These are phyloP conservation scores for Marsdenia floribunda DNA, from an alignment of 257 asterid species.

Conservation along the genomic window DNA sequence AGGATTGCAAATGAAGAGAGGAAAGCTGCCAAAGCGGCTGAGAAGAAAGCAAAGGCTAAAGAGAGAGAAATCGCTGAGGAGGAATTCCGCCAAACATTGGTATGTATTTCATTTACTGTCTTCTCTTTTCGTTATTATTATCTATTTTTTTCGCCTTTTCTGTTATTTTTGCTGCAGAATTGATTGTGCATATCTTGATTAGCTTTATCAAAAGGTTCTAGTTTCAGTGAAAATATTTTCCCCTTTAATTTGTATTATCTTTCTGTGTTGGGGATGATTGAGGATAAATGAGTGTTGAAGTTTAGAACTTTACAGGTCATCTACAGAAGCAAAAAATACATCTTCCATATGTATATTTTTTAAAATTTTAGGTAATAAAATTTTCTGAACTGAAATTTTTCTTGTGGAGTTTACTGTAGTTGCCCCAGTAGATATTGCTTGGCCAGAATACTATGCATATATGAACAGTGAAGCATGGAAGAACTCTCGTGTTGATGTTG, in stretches of 20 bases:
- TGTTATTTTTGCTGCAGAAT: not conserved
- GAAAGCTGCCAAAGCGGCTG: constrained; percentile 65
- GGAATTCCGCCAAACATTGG: constrained; percentile 60
- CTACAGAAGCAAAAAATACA: not conserved
- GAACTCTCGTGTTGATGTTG: not conserved
- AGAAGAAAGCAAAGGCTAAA: constrained; percentile 67
- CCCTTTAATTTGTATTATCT: not conserved
- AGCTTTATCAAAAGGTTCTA: not conserved
- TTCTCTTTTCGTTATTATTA: not conserved
- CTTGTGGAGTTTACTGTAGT: not conserved
- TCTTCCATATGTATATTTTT: not conserved
- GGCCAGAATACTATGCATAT: not conserved
- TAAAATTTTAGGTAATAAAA: not conserved
- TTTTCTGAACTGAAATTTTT: not conserved
- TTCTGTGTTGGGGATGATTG: not conserved
- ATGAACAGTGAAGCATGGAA: not conserved
- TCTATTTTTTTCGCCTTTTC: not conserved
- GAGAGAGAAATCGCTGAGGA: constrained; percentile 61
- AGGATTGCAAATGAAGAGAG: constrained; percentile 70
- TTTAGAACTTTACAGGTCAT: not conserved
- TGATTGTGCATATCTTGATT: not conserved
- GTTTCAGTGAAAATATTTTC: not conserved
- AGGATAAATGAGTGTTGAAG: not conserved
- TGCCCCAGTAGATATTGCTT: not conserved
- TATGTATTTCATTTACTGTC: constrained; percentile 23